These are phyloP conservation scores for Ordospora pajunii DNA, from an alignment of 371 early-diverging fungal species.

Conservation along the genomic window DNA sequence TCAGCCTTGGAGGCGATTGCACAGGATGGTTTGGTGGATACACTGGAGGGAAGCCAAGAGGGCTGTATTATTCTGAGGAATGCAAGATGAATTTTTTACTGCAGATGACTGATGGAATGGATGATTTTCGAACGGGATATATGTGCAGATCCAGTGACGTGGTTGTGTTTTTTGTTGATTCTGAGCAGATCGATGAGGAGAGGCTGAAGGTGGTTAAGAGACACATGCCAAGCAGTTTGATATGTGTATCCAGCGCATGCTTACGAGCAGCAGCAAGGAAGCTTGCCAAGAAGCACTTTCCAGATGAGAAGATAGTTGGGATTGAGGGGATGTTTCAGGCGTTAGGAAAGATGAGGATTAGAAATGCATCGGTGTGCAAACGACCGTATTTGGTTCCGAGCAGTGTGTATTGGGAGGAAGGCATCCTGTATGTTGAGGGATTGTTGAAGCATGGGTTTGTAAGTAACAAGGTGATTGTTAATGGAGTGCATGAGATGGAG, in stretches of 20 bases:
- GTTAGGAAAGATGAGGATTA: constrained; percentile 34
- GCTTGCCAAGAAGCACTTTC: constrained; percentile 37
- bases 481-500: constrained; percentile 47
- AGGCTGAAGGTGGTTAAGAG: constrained; percentile 19
- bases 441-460: constrained; percentile 54
- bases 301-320: constrained; percentile 43
- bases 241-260: constrained; percentile 17
- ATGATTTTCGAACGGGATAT: constrained; percentile 5
- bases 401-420: not conserved
- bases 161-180: constrained; percentile 41
- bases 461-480: constrained; percentile 49
- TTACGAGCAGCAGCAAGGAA: constrained; percentile 6
- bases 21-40: not conserved
- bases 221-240: constrained; percentile 38
- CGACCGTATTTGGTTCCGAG: constrained; percentile 54
- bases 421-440: constrained; percentile 35
- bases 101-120: not conserved
- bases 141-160: constrained; percentile 28
- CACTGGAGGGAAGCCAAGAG: not conserved
- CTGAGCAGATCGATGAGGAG: not conserved
- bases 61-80: not conserved
- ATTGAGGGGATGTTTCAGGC: constrained; percentile 12
- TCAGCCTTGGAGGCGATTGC: constrained; percentile 11
- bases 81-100: constrained; percentile 8
- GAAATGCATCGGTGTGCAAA: constrained; percentile 36